Percentiles rank a stretch among this genome's conserved stretches.
Evolutionary conservation across 257 asterid genomes (phyloP).

Genomic region (Oldenlandia corymbosa): DNA sequence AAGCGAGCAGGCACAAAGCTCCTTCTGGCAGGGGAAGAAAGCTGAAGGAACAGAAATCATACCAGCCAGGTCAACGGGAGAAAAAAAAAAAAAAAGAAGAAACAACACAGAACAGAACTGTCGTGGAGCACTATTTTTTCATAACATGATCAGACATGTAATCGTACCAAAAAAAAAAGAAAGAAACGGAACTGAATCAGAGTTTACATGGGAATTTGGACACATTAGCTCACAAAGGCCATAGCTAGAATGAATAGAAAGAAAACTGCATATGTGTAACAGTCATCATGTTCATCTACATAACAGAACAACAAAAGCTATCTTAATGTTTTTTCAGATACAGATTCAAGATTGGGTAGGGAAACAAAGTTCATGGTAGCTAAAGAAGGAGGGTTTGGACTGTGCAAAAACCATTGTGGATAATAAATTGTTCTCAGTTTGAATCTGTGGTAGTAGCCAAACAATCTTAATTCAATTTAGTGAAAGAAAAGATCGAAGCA

Average conservation of each 20-base stretch:
- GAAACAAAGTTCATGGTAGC: conserved; percentile 1
- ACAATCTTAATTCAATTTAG: not conserved
- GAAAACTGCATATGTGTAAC: not conserved
- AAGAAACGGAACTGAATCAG: no score
- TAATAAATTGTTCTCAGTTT: not conserved
- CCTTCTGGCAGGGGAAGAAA: conserved; percentile 75
- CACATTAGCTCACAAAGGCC: not conserved
- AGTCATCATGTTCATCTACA: not conserved
- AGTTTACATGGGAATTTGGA: not conserved
- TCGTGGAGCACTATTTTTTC: not conserved
- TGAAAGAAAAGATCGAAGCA: not conserved
- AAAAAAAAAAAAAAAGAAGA: no score
- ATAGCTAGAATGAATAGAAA: no score
- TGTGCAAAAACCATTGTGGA: not conserved
- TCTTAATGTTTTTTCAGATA: not conserved
- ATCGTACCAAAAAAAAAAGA: no score
- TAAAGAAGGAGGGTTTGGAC: not conserved
- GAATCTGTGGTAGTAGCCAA: not conserved
- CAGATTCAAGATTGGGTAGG: not conserved
- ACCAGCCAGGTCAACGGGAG: conserved; percentile 1
- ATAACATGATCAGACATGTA: not conserved
- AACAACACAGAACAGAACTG: not conserved
- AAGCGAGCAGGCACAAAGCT: conserved; percentile 56
- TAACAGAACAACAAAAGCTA: not conserved
- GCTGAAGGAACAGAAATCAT: conserved; percentile 36